These are phyloP conservation scores for Chaetomiaceae sp. DNA, from an alignment of 2,329 filamentous ascomycete genomes.

Conservation along the genomic window DNA sequence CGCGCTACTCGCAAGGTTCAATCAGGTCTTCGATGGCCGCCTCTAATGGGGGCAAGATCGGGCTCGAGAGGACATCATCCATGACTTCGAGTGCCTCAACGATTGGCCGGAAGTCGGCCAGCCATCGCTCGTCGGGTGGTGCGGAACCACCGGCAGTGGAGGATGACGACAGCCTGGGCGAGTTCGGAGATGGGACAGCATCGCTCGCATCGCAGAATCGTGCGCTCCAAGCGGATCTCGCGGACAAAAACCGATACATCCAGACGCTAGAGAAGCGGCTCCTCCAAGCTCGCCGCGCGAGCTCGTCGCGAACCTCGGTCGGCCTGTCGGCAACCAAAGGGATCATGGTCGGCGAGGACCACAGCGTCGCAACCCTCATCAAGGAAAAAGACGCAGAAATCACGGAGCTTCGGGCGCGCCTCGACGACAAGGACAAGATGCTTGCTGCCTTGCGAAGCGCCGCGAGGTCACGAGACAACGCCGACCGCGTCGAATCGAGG, in stretches of 20 bases:
- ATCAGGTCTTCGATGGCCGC: constrained; percentile 66
- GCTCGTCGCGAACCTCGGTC: constrained; percentile 80
- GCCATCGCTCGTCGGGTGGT: constrained; percentile 42
- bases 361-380: constrained; percentile 66
- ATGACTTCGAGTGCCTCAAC: constrained; percentile 61
- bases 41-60: constrained; percentile 48
- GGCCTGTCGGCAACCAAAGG: constrained; percentile 59
- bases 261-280: constrained; percentile 87
- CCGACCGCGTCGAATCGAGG: constrained; percentile 48
- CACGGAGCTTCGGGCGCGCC: constrained; percentile 76
- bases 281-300: constrained; percentile 83
- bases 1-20: constrained; percentile 58
- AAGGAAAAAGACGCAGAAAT: constrained; percentile 93
- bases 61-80: constrained; percentile 62
- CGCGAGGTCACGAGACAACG: constrained; percentile 77
- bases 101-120: constrained; percentile 51
- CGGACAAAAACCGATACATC: constrained; percentile 97
- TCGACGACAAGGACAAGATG: constrained; percentile 97
- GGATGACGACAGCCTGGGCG: constrained; percentile 68
- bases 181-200: constrained; percentile 82
- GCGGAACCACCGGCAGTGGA: constrained; percentile 40
- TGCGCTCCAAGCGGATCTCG: constrained; percentile 88
- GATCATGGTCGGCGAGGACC: constrained; percentile 72
- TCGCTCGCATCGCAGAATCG: constrained; percentile 79
- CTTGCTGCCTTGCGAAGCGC: constrained; percentile 79